Base-by-base conservation (phyloP, 805 yeast genomes). In the Wickerhamiella spandovensis region DNA sequence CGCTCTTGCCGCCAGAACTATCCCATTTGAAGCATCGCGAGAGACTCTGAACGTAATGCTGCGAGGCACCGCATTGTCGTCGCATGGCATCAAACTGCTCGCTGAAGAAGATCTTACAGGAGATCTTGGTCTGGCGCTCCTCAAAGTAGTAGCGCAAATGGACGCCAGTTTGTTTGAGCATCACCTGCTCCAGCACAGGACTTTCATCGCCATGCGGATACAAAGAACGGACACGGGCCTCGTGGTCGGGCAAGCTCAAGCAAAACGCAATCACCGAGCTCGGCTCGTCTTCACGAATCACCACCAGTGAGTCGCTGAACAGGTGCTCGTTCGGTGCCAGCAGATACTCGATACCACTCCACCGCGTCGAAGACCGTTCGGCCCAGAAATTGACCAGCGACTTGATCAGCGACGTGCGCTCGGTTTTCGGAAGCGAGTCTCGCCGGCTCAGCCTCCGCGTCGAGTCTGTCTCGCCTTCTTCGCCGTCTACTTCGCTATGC, bases 21-120 rank as follows among this genome's bases (percentile, higher is more conserved):
- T 90, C 89, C 97, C 97, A 94, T 61, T 88, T 85, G 13, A 88
- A 79, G 67, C 99, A 92, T 53, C 98, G 69, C 5, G 96, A 81
- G 45, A 94, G 73, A 65, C 97, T 88, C 63, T 88, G 95, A 41
- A 92, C 78, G 57, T 82, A 92, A 56, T 75, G 76, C 5, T 76
- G 82, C 51, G 78, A 78, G 50, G 81, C 78, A 0, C 86, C 88
- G 70, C 97, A 90, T 28, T 84, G 81, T 51, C 78, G 74, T 51
- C 98, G 72, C 58, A 92, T 81, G 0, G 97, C 97, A 62, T 90
- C 97, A 68, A 92, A 92, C 62, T 92, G 97, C 60, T 90, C 97
- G 5, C 95, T 84, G 70, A 83, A 92, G 63, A 90, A 92, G 6
- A 94, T 83, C 65, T 90, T 90, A 67, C 99, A 92, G 3, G 95